These are phyloP conservation scores for Botrytis deweyae DNA, from an alignment of 2,329 filamentous ascomycete genomes.

Conservation along the genomic window DNA sequence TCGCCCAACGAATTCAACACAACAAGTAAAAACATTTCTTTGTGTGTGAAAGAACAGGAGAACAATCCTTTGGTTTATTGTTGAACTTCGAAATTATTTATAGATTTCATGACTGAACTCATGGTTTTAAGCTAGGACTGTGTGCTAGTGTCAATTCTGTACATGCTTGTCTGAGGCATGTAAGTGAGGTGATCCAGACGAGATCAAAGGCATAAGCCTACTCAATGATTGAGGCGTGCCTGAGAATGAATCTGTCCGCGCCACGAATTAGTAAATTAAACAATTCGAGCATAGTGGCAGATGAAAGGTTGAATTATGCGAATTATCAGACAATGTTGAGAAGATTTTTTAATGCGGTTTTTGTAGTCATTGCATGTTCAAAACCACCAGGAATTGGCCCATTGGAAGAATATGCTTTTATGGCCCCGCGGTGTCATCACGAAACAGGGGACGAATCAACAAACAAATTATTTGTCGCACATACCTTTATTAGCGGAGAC, in stretches of 20 bases:
- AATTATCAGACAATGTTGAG: conserved; percentile 58
- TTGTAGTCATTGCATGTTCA: conserved; percentile 53
- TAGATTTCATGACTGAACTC: background rate
- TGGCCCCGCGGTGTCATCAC: conserved; percentile 56
- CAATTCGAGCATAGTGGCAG: background rate
- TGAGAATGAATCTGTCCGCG: background rate
- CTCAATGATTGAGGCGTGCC: background rate
- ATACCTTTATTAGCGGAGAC: conserved; percentile 23
- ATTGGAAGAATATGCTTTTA: conserved; percentile 45
- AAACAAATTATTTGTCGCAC: conserved; percentile 21
- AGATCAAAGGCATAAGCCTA: conserved; percentile 6
- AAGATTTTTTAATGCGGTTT: conserved; percentile 65
- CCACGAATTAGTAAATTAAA: background rate
- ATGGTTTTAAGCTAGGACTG: background rate
- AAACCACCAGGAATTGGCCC: conserved; percentile 35
- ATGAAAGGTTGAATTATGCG: background rate
- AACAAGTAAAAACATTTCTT: background rate
- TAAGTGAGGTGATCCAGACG: background rate
- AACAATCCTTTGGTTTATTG: background rate
- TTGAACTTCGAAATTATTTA: background rate
- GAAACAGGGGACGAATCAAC: conserved; percentile 13
- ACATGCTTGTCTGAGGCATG: background rate
- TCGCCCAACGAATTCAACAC: no score
- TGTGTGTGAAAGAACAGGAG: background rate
- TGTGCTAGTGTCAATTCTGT: background rate